phyloP scores from a whole-genome alignment of 2,329 filamentous ascomycete species.

The Aspergillus tanneri region DNA sequence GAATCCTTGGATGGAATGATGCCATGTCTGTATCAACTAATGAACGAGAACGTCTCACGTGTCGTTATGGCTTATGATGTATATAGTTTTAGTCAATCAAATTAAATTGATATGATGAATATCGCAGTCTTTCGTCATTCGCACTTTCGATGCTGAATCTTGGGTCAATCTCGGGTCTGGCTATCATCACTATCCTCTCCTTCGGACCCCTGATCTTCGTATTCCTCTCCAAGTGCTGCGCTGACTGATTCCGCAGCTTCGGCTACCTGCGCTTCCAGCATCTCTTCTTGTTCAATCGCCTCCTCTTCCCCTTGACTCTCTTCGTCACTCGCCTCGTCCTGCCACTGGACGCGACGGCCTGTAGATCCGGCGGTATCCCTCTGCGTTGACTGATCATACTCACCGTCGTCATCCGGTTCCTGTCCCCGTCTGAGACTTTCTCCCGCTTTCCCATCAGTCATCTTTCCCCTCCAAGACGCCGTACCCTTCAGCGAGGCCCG shows the following conservation, averaged over 20 bases:
- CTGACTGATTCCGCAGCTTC: slow-evolving; percentile 27
- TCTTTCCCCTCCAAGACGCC: slow-evolving; percentile 28
- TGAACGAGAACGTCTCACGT: slow-evolving; percentile 5
- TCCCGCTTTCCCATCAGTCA: slow-evolving; percentile 8
- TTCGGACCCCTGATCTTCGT: slow-evolving; percentile 27
- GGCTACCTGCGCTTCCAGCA: slow-evolving; percentile 30
- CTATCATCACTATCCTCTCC: no score
- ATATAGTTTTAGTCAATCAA: slow-evolving; percentile 1
- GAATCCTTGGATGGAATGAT: neutral
- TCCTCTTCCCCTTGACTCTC: slow-evolving; percentile 31
- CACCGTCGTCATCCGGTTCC: slow-evolving; percentile 1
- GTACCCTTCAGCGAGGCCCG: slow-evolving; percentile 35
- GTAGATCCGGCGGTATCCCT: neutral
- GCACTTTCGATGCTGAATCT: no score
- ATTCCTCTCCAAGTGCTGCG: slow-evolving; percentile 16
- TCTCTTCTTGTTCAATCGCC: slow-evolving; percentile 32
- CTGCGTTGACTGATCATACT: slow-evolving; percentile 1
- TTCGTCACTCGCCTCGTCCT: slow-evolving; percentile 20
- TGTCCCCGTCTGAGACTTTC: slow-evolving; percentile 4
- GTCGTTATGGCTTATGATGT: slow-evolving; percentile 11
- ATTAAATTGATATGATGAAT: neutral
- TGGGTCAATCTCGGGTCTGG: no score
- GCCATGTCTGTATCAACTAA: slow-evolving; percentile 1
- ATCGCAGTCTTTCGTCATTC: no score
- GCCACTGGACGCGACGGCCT: slow-evolving; percentile 20